These are phyloP conservation scores for Podospora pseudopauciseta DNA, from an alignment of 495 filamentous ascomycete species.

Conservation along the genomic window DNA sequence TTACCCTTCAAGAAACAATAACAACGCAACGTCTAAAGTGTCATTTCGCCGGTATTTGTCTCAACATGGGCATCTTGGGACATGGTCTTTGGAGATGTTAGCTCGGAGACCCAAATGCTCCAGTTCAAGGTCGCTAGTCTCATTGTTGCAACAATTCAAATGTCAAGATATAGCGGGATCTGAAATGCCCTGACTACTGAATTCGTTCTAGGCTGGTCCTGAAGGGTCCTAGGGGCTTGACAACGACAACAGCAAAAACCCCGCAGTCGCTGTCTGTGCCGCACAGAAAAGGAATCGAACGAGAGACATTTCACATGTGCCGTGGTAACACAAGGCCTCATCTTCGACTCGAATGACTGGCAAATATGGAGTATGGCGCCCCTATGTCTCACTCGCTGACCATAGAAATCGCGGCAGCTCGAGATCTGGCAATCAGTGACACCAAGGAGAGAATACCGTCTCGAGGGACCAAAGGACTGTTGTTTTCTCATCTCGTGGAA, in stretches of 20 bases:
- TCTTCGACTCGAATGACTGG: not conserved
- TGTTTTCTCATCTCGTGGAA: not conserved
- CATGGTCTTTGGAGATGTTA: conserved; percentile 72
- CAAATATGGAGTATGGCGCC: not conserved
- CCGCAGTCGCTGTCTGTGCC: conserved; percentile 1
- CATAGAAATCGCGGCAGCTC: not conserved
- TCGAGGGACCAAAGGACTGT: not conserved
- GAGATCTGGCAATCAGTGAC: not conserved
- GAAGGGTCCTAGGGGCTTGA: conserved; percentile 8
- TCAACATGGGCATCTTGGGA: not conserved
- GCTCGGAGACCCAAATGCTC: conserved; percentile 21
- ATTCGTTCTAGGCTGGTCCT: conserved; percentile 4
- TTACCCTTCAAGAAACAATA: conserved; percentile 66
- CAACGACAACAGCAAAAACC: not conserved
- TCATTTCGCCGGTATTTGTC: conserved; percentile 51
- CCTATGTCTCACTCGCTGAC: not conserved
- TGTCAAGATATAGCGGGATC: conserved; percentile 23
- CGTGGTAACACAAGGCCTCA: not conserved
- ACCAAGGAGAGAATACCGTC: not conserved
- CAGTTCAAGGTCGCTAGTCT: no score
- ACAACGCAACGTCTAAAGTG: conserved; percentile 66
- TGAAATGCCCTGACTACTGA: conserved; percentile 19
- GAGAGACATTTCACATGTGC: not conserved
- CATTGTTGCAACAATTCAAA: no score
- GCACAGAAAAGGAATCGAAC: not conserved